A percentile compares a stretch with the other conserved stretches of the same genome.
Evolutionary conservation across 345 rosid genomes (phyloP).

Genomic region (Clausena lansium): DNA sequence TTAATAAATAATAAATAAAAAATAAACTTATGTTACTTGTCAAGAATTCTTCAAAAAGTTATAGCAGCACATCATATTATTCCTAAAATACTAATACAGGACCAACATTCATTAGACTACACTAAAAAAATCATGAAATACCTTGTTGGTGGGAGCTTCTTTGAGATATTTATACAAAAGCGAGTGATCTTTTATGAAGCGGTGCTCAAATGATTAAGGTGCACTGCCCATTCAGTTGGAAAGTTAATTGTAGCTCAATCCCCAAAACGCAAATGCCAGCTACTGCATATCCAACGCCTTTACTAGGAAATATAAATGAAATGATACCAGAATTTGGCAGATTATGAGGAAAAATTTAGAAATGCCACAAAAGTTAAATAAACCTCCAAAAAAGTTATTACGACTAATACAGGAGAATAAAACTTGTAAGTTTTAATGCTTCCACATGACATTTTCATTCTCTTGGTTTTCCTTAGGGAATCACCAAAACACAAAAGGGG

Average conservation of each 20-base stretch:
- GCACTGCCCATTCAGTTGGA: slow-evolving; percentile 42
- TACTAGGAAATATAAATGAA: background rate
- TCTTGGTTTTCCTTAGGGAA: background rate
- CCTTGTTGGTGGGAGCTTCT: slow-evolving; percentile 71
- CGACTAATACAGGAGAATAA: background rate
- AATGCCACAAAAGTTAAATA: background rate
- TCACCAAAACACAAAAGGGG: background rate
- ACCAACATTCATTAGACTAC: background rate
- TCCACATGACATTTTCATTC: background rate
- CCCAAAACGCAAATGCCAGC: background rate
- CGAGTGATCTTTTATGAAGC: slow-evolving; percentile 58
- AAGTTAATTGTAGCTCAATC: background rate
- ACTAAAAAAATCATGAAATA: slow-evolving; percentile 22
- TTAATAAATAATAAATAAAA: too few species aligned
- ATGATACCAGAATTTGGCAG: background rate
- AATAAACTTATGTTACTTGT: background rate
- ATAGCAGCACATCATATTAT: background rate
- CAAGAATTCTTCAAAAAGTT: background rate
- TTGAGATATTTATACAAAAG: slow-evolving; percentile 60
- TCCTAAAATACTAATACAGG: background rate
- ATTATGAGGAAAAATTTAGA: background rate
- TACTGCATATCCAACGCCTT: background rate
- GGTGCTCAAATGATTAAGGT: slow-evolving; percentile 70
- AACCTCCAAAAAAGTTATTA: background rate
- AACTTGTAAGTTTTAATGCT: background rate